These are phyloP conservation scores for Fusarium anguioides DNA, from an alignment of 2,329 filamentous ascomycete genomes.

Conservation along the genomic window DNA sequence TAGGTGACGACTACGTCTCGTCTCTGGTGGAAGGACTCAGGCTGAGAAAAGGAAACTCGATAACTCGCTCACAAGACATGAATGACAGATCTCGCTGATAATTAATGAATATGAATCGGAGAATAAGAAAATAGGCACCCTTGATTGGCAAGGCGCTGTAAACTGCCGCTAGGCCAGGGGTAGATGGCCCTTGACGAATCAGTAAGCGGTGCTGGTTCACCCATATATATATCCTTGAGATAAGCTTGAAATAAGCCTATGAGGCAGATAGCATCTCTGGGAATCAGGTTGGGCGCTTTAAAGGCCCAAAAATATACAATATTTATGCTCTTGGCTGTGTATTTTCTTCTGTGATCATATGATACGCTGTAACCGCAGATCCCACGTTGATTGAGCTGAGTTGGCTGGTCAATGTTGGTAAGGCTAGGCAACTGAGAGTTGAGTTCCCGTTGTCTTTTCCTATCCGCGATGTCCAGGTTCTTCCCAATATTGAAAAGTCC, in stretches of 20 bases:
- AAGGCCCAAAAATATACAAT: neutral
- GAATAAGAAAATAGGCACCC: neutral
- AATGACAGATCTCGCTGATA: neutral
- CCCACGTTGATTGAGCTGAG: neutral
- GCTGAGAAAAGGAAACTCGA: neutral
- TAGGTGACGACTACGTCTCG: neutral
- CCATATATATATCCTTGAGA: slow-evolving; percentile 3
- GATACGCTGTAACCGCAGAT: neutral
- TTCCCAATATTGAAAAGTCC: slow-evolving; percentile 40
- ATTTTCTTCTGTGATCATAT: neutral
- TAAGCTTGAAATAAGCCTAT: neutral
- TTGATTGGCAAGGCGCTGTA: neutral
- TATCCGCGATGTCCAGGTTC: slow-evolving; percentile 41
- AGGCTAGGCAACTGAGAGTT: neutral
- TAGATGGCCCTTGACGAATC: neutral
- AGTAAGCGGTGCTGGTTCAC: neutral
- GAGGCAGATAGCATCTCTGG: neutral
- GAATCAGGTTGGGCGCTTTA: neutral
- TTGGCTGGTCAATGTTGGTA: no score
- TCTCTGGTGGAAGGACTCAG: neutral
- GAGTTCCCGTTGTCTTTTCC: slow-evolving; percentile 22
- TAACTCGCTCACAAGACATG: neutral
- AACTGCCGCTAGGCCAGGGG: neutral
- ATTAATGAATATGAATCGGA: no score
- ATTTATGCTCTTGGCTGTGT: neutral